Evolutionary conservation across 179 eudicot genomes (phyloP).

Genomic region (Monotropa hypopitys): DNA sequence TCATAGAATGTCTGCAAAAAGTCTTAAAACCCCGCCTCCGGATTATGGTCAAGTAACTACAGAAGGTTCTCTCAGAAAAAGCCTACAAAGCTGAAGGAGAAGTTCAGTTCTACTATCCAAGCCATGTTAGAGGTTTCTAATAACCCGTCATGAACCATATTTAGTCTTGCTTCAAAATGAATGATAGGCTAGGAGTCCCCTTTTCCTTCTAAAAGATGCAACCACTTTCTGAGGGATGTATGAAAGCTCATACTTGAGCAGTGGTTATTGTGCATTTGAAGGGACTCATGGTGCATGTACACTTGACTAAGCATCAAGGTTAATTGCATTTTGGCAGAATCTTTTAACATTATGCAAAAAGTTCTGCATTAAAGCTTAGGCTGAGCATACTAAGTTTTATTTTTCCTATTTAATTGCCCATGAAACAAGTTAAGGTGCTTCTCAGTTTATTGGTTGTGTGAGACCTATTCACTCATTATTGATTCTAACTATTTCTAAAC

Average conservation of each 20-base stretch:
- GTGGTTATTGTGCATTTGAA: not conserved
- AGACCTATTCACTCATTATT: not conserved
- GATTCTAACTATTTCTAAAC: not conserved
- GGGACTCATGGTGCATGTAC: not conserved
- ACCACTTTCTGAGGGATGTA: not conserved
- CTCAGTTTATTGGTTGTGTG: not conserved
- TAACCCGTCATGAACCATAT: not conserved
- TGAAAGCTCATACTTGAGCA: not conserved
- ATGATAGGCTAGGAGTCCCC: not conserved
- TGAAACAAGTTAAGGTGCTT: not conserved
- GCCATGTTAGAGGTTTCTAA: not conserved
- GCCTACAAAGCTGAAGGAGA: not conserved
- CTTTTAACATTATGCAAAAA: not conserved
- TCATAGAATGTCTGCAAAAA: not conserved
- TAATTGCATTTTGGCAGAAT: not conserved
- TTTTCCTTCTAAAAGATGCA: not conserved
- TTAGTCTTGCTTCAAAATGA: not conserved
- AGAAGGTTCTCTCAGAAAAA: not conserved
- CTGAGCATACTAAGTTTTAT: not conserved
- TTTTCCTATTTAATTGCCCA: not conserved
- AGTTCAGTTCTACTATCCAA: not conserved
- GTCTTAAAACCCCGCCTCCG: not conserved
- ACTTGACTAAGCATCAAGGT: not conserved
- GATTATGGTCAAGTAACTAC: not conserved
- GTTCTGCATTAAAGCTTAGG: not conserved